Evolutionary conservation across 2,329 filamentous ascomycete genomes (phyloP), one percentile per base, ranked within the genome.

Genomic region (Neopestalotiopsis rosae): DNA sequence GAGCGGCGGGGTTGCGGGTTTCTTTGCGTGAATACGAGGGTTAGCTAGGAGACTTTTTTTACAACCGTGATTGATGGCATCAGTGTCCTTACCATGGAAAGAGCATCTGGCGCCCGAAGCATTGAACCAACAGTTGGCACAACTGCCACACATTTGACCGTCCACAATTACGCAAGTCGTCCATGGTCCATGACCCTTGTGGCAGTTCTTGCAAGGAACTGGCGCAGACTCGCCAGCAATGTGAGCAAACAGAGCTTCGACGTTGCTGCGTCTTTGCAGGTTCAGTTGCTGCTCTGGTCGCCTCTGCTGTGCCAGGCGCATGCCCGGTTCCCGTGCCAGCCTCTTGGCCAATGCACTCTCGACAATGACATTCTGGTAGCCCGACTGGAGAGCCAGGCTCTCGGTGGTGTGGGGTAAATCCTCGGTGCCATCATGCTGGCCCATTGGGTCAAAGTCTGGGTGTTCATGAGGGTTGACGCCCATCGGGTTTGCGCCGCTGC

Each of bases 61-160:
- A n/a, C 49, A 30, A 63, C 28, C 40, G 12, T 52, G 10, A 45
- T 24, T 63, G 40, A 49, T 12, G 56, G 10, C 52, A 14, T 49
- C 7, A 42, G 57, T 5, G 1, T 38, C 76, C 85, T 71, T 79
- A 89, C 88, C 87, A 69, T 89, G 88, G 74, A 89, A 90, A 14
- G 87, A 89, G 70, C 88, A 90, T 65, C 88, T 79, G 10, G 86
- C 84, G 10, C 88, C 88, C 65, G 87, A 89, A 7, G 88, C 88
- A 68, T 90, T 90, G 77, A 87, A 90, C 88, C 88, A 90, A 75
- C 88, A 90, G 74, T 90, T 90, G 68, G 87, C 85, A 71, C 88
- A 90, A 73, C 86, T 89, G 10, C 88, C 88, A 69, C 86, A 89
- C 86, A 90, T 87, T 74, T 88, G 86, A 1, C 88, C 87, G 62